Evolutionary conservation across 176 grass and related monocot genomes (phyloP), one percentile per base, ranked within the genome.

Genomic region (Carex myosuroides): DNA sequence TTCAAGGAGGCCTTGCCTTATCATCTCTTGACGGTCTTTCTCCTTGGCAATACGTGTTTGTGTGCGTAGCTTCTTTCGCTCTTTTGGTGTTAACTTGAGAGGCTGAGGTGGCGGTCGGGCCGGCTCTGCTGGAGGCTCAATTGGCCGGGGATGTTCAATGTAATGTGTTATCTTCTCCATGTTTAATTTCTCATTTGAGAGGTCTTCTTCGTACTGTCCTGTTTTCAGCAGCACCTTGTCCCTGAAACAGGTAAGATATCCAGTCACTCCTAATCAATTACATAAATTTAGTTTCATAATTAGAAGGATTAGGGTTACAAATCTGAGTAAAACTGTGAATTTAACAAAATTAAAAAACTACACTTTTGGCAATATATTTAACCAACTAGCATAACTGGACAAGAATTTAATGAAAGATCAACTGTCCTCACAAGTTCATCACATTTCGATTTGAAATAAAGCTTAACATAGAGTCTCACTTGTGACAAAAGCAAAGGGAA

Each of bases 1-100:
- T 86, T 98, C 96, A 81, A 98, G 84, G 42, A 98, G 93, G 8
- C 96, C 96, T 81, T 98, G 96, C 76, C 96, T 92, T 70, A 98
- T 98, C 96, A 98, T 98, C 79, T 98, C 96, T 89, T 98, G 96
- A 84, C 93, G 91, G 59, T 98, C 96, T 89, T 90, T 95, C 84
- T 98, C 96, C 78, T 98, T 98, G 59, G 96, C 96, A 66, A 98
- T 88, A 42, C 96, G 96, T 72, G 90, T 91, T 83, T 98, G 93
- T 77, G 96, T 98, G 83, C 96, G 92, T 32, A 98, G 87, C 86
- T 98, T 98, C 86, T 98, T 98, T 83, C 92, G 91, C 85, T 98
- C 96, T 77, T 98, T 98, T 87, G 92, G 93, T 60, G 96, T 98
- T 70, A 98, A 74, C 76, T 98, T 95, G 12, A 95, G 89, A 77